These are phyloP conservation scores for Harringtonia lauricola DNA, from an alignment of 2,329 filamentous ascomycete species.

Conservation along the genomic window DNA sequence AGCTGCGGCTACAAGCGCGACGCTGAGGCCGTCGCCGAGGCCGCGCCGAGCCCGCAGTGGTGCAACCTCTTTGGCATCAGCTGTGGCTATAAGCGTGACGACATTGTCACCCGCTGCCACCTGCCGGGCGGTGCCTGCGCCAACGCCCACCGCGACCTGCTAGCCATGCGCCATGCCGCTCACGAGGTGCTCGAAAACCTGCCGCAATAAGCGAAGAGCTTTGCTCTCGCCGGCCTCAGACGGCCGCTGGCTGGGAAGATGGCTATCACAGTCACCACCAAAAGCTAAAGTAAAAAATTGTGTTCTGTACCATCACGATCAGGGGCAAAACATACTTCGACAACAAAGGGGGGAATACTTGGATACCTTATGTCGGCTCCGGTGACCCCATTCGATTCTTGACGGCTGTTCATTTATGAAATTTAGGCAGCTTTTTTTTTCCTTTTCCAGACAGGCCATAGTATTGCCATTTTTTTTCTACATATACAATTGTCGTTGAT, in stretches of 20 bases:
- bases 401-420: too few relatives aligned
- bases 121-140: constrained; percentile 19
- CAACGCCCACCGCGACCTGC: constrained; percentile 25
- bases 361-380: too few relatives aligned
- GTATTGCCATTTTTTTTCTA: not conserved
- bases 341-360: too few relatives aligned
- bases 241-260: too few relatives aligned
- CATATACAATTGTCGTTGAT: not conserved
- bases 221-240: not conserved
- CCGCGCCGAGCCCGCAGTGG: too few relatives aligned
- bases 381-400: too few relatives aligned
- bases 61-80: constrained; percentile 22
- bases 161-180: constrained; percentile 21
- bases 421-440: not conserved
- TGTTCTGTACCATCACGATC: too few relatives aligned
- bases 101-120: constrained; percentile 19
- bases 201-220: constrained; percentile 5
- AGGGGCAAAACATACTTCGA: too few relatives aligned
- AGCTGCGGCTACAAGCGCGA: constrained; percentile 2
- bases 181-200: constrained; percentile 16
- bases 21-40: constrained; percentile 4
- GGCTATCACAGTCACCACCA: too few relatives aligned
- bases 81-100: constrained; percentile 33
- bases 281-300: too few relatives aligned
- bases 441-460: too few relatives aligned